phyloP scores from a whole-genome alignment of 495 filamentous ascomycete species.

The Lepraria neglecta region DNA sequence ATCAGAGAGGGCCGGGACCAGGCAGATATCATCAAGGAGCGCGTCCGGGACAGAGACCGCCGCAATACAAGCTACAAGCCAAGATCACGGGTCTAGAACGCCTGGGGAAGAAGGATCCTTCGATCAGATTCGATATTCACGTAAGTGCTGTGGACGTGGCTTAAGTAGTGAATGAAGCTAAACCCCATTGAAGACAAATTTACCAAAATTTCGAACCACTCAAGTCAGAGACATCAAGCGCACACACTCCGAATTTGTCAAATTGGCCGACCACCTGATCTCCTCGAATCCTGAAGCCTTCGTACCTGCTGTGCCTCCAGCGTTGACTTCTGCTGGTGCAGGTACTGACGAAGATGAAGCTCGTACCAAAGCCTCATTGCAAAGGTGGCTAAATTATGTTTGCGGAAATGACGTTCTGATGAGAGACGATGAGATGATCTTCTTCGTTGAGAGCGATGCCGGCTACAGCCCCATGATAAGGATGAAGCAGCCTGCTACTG shows the following conservation, averaged over 20 bases:
- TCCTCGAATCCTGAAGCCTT: slow-evolving; percentile 93
- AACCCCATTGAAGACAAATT: slow-evolving; percentile 65
- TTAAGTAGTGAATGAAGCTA: slow-evolving; percentile 14
- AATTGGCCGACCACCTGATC: slow-evolving; percentile 89
- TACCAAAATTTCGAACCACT: slow-evolving; percentile 93
- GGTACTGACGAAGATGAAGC: slow-evolving; percentile 96
- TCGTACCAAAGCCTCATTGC: slow-evolving; percentile 79
- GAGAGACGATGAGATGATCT: slow-evolving; percentile 89
- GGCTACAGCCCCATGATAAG: slow-evolving; percentile 94
- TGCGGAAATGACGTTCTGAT: slow-evolving; percentile 88
- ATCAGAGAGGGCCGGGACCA: slow-evolving; percentile 33
- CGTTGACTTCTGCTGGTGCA: slow-evolving; percentile 85
- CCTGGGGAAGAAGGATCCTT: slow-evolving; percentile 89
- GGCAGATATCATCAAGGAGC: slow-evolving; percentile 44
- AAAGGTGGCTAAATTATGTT: slow-evolving; percentile 90
- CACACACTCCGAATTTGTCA: slow-evolving; percentile 90
- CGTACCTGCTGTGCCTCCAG: slow-evolving; percentile 92
- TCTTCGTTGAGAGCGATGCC: slow-evolving; percentile 97
- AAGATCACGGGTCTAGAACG: slow-evolving; percentile 91
- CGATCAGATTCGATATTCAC: slow-evolving; percentile 93
- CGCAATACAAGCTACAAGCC: slow-evolving; percentile 78
- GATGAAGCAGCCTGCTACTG: slow-evolving; percentile 95
- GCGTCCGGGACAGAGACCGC: slow-evolving; percentile 41
- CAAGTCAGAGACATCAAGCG: slow-evolving; percentile 96
- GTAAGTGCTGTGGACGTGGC: slow-evolving; percentile 47